phyloP scores from a whole-genome alignment of 441 rosid species.

The Syzygium malaccense region DNA sequence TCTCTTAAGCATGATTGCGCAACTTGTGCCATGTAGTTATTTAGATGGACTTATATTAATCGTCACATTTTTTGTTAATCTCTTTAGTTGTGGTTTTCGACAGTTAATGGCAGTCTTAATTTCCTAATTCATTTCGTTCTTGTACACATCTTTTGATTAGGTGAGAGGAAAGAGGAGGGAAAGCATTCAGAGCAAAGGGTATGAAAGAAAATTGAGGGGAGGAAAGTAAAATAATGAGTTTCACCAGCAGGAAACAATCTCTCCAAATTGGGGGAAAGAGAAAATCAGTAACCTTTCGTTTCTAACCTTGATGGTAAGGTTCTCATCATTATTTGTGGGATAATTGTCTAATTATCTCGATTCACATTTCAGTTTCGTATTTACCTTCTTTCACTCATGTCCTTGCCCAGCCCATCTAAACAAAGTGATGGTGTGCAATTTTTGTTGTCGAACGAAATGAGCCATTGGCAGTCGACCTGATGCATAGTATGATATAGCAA shows the following conservation, averaged over 20 bases:
- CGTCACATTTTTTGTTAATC: background rate
- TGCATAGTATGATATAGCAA: fast-evolving
- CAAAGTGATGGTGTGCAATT: background rate
- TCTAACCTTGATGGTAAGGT: background rate
- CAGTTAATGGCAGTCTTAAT: background rate
- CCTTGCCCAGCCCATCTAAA: background rate
- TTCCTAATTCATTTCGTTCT: background rate
- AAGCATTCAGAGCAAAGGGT: background rate
- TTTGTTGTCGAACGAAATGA: background rate
- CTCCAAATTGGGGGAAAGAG: background rate
- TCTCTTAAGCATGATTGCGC: background rate
- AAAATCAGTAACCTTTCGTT: background rate
- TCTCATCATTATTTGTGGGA: background rate
- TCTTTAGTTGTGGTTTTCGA: background rate
- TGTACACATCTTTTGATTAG: background rate
- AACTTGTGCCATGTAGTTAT: background rate
- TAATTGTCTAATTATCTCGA: background rate
- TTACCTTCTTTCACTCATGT: background rate
- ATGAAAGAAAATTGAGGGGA: background rate
- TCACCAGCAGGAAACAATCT: background rate
- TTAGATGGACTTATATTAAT: background rate
- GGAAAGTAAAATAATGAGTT: background rate
- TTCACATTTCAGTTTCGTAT: background rate
- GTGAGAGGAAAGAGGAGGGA: background rate
- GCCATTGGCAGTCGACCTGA: background rate